Evolutionary conservation across 768 basidiomycete species (phyloP), one percentile per base, ranked within the genome.

Genomic region (Pleurotus tuber-regium): DNA sequence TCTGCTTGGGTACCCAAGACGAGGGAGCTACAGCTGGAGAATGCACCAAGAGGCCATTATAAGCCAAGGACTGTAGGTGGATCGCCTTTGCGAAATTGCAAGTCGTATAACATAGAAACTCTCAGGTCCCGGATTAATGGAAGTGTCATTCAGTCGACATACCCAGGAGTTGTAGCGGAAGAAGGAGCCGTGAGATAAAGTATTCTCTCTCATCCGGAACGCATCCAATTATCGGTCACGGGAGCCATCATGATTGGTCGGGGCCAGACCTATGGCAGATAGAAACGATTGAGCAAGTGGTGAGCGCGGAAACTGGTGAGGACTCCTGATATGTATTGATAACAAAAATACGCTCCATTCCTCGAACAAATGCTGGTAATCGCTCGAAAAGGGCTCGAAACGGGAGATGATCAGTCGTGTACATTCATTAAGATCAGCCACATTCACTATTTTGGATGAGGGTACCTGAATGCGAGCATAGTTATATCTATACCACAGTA

Each of bases 311-410:
- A 25, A 25, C 11, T n/a, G n/a, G 43, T 21, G 14, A 31, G 23
- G 46, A 31, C 16, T 21, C n/a, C 46, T 48, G 46, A 48, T 19
- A 19, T 10, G 10, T 9, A 11, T 9, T 33, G 46, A 48, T 48
- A 48, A 24, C 46, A 48, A 48, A 48, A 33, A 48, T 48, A 48
- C n/a, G 40, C 12, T n/a, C 14, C 14, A 19, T n/a, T 38, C 35
- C 35, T 38, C 35, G 35, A 38, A 38, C 35, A 16, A n/a, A n/a
- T n/a, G n/a, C n/a, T n/a, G n/a, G n/a, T n/a, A n/a, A n/a, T n/a
- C n/a, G n/a, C n/a, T n/a, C n/a, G n/a, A n/a, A n/a, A n/a, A n/a
- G n/a, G n/a, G n/a, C n/a, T n/a, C n/a, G n/a, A n/a, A n/a, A n/a
- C n/a, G n/a, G n/a, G n/a, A n/a, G n/a, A n/a, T n/a, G n/a, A n/a